Percentiles rank a stretch among this genome's conserved stretches.
Conservation (phyloP, 805 yeast genomes). For the Starmerella potacharoeniae region DNA sequence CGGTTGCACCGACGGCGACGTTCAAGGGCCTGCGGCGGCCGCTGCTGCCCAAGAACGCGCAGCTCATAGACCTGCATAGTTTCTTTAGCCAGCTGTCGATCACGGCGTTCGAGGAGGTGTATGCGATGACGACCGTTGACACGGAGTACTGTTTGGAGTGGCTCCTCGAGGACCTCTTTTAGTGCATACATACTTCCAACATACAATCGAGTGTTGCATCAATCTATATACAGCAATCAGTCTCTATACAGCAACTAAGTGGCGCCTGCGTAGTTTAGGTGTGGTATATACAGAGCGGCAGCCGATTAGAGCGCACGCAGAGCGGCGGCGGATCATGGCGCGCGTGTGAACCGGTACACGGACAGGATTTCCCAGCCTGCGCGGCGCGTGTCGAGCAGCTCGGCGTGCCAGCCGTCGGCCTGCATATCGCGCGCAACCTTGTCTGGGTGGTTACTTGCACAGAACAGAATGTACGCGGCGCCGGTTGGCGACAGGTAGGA, state of each 20-base stretch:
- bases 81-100: constrained; percentile 60
- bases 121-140: constrained; percentile 39
- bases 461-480: constrained; percentile 76
- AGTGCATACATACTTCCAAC: not conserved
- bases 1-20: constrained; percentile 4
- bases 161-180: constrained; percentile 44
- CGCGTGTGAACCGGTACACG: constrained; percentile 46
- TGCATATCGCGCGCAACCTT: constrained; percentile 41
- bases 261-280: too few species aligned
- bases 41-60: constrained; percentile 18
- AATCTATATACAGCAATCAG: too few species aligned
- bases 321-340: not conserved
- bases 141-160: constrained; percentile 42
- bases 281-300: too few species aligned
- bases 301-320: too few species aligned
- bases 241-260: too few species aligned
- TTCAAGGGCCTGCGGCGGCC: constrained; percentile 19
- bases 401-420: constrained; percentile 42
- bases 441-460: constrained; percentile 80
- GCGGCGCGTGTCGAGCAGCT: constrained; percentile 50
- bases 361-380: constrained; percentile 95
- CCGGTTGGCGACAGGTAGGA: constrained; percentile 49
- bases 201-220: too few species aligned
- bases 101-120: constrained; percentile 53
- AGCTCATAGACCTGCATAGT: constrained; percentile 36